These are phyloP conservation scores for Puccinia sorghi DNA, from an alignment of 1,284 basidiomycete species.

Conservation along the genomic window DNA sequence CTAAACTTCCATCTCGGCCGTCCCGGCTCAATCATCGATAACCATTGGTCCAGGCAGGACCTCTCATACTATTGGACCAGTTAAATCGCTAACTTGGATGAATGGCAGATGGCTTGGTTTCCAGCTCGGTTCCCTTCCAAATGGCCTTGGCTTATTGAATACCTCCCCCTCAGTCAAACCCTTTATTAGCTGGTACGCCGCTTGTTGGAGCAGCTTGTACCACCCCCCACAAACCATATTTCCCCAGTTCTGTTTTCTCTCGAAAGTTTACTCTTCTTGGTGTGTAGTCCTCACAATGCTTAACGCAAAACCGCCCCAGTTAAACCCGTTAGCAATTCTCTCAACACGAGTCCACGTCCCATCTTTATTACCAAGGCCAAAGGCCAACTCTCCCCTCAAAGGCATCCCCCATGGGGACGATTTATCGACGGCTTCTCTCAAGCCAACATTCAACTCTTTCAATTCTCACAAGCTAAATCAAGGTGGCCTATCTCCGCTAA, in stretches of 20 bases:
- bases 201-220: background rate
- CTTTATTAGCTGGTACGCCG: background rate
- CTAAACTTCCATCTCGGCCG: background rate
- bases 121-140: background rate
- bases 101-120: background rate
- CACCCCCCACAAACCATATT: background rate
- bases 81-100: background rate
- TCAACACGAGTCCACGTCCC: background rate
- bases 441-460: background rate
- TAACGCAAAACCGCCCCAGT: too few species aligned
- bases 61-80: background rate
- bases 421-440: background rate
- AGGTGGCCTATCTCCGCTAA: background rate
- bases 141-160: background rate
- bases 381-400: background rate
- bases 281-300: background rate
- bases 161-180: too few species aligned
- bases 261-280: background rate
- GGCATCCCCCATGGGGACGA: background rate
- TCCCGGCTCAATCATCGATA: background rate
- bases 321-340: background rate
- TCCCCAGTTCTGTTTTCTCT: background rate
- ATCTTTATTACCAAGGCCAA: background rate
- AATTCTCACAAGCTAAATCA: background rate
- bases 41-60: slow-evolving; percentile 3